Evolutionary conservation across 2,329 filamentous ascomycete species (phyloP).

Genomic region (Zopfia rhizophila): DNA sequence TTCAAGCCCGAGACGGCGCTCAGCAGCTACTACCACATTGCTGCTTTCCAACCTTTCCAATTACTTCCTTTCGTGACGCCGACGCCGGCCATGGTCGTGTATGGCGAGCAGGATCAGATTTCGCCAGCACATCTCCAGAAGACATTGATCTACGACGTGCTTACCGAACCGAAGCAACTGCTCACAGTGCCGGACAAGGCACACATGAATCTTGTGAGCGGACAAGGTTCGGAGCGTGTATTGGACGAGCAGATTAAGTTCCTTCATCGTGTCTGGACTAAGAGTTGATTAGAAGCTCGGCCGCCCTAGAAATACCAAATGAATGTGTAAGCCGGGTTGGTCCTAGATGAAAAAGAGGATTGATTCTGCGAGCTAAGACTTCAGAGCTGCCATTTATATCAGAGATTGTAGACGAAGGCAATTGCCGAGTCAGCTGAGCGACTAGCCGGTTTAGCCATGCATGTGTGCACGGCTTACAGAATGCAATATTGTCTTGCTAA

Average conservation of each 20-base stretch:
- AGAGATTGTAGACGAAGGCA: no score
- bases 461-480: no score
- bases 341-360: no score
- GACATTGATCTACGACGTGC: slow-evolving; percentile 10
- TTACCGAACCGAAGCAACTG: slow-evolving; percentile 12
- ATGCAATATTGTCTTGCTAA: no score
- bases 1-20: slow-evolving; percentile 7
- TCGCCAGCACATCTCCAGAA: slow-evolving; percentile 15
- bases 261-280: no score
- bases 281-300: no score
- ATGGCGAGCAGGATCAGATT: slow-evolving; percentile 9
- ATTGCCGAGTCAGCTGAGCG: no score
- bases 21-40: slow-evolving; percentile 15
- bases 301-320: no score
- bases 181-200: slow-evolving; percentile 3
- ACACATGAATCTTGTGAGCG: slow-evolving; percentile 16
- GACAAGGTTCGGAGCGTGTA: slow-evolving; percentile 7
- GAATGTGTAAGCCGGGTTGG: no score
- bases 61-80: slow-evolving; percentile 10
- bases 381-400: no score
- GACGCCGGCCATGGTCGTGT: slow-evolving; percentile 10
- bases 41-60: slow-evolving; percentile 9
- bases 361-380: no score
- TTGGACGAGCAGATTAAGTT: slow-evolving; percentile 12
- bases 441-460: no score